These are phyloP conservation scores for Saccharum officinarum DNA, from an alignment of 176 grass and related monocot genomes.

Conservation along the genomic window DNA sequence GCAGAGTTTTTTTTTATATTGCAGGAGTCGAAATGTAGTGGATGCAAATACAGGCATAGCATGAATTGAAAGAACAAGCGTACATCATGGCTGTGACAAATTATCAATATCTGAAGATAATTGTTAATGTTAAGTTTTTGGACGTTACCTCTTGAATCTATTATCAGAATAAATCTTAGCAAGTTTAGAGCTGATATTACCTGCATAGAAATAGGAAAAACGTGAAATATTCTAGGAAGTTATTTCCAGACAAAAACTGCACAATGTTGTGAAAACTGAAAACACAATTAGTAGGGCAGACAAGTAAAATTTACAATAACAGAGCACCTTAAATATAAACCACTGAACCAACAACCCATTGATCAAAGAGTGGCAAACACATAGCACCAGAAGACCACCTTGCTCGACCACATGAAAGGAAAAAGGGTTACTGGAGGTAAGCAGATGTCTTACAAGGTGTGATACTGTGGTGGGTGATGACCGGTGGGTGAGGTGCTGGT, in stretches of 20 bases:
- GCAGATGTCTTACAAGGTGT: too few species aligned
- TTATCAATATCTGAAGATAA: not conserved
- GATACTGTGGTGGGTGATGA: not conserved
- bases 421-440: not conserved
- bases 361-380: not conserved
- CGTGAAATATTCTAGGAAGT: not conserved
- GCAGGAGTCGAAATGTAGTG: not conserved
- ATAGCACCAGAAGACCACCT: not conserved
- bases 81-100: not conserved
- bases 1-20: too few species aligned
- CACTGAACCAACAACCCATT: not conserved
- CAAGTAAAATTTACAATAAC: conserved; percentile 24
- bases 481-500: too few species aligned
- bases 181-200: conserved; percentile 88
- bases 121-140: not conserved
- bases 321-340: not conserved
- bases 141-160: conserved; percentile 71
- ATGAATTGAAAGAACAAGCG: conserved; percentile 18
- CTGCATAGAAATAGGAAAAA: conserved; percentile 45
- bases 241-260: not conserved
- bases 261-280: not conserved
- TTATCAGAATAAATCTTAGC: conserved; percentile 77
- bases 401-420: not conserved
- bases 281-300: conserved; percentile 5
- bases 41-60: not conserved